A percentile compares a stretch with the other conserved stretches of the same genome.
These are phyloP conservation scores for Terana coerulea DNA, from an alignment of 768 basidiomycete genomes.

Conservation along the genomic window DNA sequence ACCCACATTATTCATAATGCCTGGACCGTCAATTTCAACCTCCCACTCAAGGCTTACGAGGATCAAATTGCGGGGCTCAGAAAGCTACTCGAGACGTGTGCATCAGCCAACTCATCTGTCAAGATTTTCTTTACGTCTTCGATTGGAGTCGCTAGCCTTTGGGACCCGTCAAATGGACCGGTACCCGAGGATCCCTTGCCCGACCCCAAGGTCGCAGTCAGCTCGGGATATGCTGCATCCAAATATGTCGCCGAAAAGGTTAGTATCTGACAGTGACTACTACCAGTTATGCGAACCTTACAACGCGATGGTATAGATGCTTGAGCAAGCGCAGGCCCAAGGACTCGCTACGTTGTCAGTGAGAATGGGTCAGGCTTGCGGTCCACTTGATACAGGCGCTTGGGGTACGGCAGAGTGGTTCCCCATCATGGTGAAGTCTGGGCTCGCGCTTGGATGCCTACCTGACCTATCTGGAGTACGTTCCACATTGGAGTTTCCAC, in stretches of 20 bases:
- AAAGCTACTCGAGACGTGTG: constrained; percentile 31
- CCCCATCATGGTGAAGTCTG: constrained; percentile 20
- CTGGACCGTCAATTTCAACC: constrained; percentile 35
- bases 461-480: constrained; percentile 7
- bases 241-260: constrained; percentile 32
- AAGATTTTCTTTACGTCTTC: constrained; percentile 33
- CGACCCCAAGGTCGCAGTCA: constrained; percentile 26
- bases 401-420: constrained; percentile 30
- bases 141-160: constrained; percentile 25
- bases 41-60: constrained; percentile 28
- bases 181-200: constrained; percentile 26
- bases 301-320: constrained; percentile 2
- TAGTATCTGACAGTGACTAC: neutral
- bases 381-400: constrained; percentile 18
- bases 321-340: neutral
- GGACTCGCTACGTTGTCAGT: constrained; percentile 12
- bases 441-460: constrained; percentile 8
- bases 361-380: constrained; percentile 27
- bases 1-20: constrained; percentile 15
- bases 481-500: no score
- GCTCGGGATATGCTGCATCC: constrained; percentile 36
- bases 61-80: constrained; percentile 25
- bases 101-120: constrained; percentile 20
- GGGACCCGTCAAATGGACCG: constrained; percentile 2
- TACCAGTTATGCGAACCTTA: neutral